Evolutionary conservation across 805 yeast species (phyloP), one percentile per base, ranked within the genome.

Genomic region (Starmerella lactis-condensi): DNA sequence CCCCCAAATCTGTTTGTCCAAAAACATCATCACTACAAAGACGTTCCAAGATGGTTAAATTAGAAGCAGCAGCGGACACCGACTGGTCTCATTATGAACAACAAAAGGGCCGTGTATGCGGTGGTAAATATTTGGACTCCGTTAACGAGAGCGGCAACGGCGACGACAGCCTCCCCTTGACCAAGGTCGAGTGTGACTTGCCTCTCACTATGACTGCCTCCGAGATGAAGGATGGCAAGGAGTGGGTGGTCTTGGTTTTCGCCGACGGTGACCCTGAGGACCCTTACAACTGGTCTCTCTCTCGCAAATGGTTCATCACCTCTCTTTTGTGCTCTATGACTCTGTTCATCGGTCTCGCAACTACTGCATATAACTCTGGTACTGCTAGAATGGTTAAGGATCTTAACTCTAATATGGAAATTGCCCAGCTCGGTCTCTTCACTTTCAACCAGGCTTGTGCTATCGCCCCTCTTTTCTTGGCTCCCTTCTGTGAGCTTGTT

Each of bases 201-300:
- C 45, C 44, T 3, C 15, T 40, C 37, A 41, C 45, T 5, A 23
- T 34, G 10, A 41, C 45, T 3, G 45, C 40, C 21, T 35, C 44
- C 6, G 27, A 38, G 22, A 38, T 38, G 29, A 38, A 36, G 22
- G 45, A 41, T 13, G 44, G 34, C 6, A 40, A 40, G 35, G 45
- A 41, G 34, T 41, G 45, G 45, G 42, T 39, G 6, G 45, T 41
- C 2, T 38, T 75, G 35, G 85, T 78, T 50, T 77, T 79, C 49
- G 94, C 83, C 34, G 82, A 93, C 1, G 65, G 68, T 39, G 96
- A 83, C 51, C 91, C 92, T 0, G 85, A 69, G 44, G 83, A 83
- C 54, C 95, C 95, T 18, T 74, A 72, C 47, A 82, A 82, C 53
- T 82, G 95, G 95, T 56, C 65, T 17, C 33, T 57, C 20, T 42